These are phyloP conservation scores for Borovskyia barvae DNA, from an alignment of 208 protist genomes.

Conservation along the genomic window DNA sequence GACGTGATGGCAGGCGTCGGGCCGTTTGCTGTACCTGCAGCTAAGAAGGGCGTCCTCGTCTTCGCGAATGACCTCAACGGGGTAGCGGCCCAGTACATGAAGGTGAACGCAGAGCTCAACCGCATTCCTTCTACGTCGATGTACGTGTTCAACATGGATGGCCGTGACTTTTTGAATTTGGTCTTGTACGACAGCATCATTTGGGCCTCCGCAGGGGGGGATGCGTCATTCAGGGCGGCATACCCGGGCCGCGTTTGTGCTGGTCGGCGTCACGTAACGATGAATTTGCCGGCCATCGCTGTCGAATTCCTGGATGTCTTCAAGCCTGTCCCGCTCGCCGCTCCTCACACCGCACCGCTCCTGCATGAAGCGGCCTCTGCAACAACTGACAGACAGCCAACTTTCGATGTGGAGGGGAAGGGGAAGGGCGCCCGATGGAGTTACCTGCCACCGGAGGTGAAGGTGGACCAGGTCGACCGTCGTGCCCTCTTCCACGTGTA, in stretches of 20 bases:
- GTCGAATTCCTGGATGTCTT: slow-evolving; percentile 95
- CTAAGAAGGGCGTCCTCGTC: slow-evolving; percentile 76
- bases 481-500: slow-evolving; percentile 80
- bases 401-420: neutral
- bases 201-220: neutral
- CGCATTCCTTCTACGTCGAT: slow-evolving; percentile 54
- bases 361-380: neutral
- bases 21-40: slow-evolving; percentile 96
- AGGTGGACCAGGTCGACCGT: slow-evolving; percentile 18
- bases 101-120: slow-evolving; percentile 91
- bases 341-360: neutral
- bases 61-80: slow-evolving; percentile 98
- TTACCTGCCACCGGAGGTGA: slow-evolving; percentile 1
- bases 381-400: neutral
- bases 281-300: slow-evolving; percentile 97
- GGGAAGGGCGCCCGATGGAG: slow-evolving; percentile 26
- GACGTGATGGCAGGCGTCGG: slow-evolving; percentile 98
- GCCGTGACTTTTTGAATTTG: slow-evolving; percentile 91
- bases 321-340: slow-evolving; percentile 10
- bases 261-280: slow-evolving; percentile 89
- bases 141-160: slow-evolving; percentile 93
- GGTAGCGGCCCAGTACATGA: slow-evolving; percentile 86
- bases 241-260: neutral
- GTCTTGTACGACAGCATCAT: slow-evolving; percentile 51
- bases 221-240: neutral